These are phyloP conservation scores for Stephanodiscus triporus DNA, from an alignment of 108 stramenopile genomes.

Conservation along the genomic window DNA sequence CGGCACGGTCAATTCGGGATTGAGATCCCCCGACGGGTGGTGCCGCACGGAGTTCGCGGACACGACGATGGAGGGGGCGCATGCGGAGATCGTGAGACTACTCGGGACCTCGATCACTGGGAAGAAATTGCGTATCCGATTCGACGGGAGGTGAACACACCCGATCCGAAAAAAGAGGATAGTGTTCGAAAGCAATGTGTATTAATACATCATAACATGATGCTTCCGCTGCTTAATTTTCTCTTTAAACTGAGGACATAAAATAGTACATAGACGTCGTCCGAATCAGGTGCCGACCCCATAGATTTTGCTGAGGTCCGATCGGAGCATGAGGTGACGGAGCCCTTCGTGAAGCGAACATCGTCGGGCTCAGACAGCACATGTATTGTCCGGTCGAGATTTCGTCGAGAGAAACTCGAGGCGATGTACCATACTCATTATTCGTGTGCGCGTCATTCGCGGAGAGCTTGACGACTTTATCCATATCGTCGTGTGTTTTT, in stretches of 20 bases:
- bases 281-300: not conserved
- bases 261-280: no score
- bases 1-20: slow-evolving; percentile 44
- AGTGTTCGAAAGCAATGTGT: no score
- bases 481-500: slow-evolving; percentile 37
- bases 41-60: slow-evolving; percentile 47
- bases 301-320: no score
- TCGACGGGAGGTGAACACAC: slow-evolving; percentile 4
- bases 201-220: no score
- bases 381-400: not conserved
- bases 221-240: no score
- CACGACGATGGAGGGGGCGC: slow-evolving; percentile 51
- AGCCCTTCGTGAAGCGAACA: no score
- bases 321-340: no score
- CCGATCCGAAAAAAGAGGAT: no score
- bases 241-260: no score
- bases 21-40: slow-evolving; percentile 49
- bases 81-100: slow-evolving; percentile 34
- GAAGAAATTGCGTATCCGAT: slow-evolving; percentile 48
- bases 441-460: slow-evolving; percentile 26
- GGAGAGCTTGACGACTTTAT: slow-evolving; percentile 9
- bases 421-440: slow-evolving; percentile 8
- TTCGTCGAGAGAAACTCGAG: not conserved
- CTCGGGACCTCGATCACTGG: slow-evolving; percentile 44
- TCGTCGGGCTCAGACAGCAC: no score